Evolutionary conservation across 163 green algal species (phyloP).

Genomic region (Chlamydomonas reinhardtii): DNA sequence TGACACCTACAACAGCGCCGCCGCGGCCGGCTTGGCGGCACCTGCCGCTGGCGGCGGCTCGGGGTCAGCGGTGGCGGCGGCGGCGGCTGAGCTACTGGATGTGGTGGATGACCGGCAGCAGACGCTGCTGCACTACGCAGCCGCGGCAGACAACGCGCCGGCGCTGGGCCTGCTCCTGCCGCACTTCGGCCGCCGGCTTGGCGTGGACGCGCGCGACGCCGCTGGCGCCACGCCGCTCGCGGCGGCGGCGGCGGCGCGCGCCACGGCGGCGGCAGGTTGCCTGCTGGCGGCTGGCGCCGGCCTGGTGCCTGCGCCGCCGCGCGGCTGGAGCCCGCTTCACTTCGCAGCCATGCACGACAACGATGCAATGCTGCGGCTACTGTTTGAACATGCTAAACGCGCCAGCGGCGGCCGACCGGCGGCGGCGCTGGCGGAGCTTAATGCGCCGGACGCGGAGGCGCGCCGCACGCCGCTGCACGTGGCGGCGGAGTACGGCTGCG

Average conservation of each 20-base stretch:
- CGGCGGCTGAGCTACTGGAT: neutral
- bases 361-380: neutral
- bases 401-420: neutral
- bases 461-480: conserved; percentile 23
- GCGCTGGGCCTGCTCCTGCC: conserved; percentile 34
- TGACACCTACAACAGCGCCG: neutral
- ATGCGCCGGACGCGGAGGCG: neutral
- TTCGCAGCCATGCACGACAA: conserved; percentile 17
- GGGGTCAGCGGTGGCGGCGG: too few relatives aligned
- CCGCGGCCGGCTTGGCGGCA: neutral
- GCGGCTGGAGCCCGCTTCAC: conserved; percentile 24
- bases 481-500: conserved; percentile 22
- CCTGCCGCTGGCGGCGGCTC: too few relatives aligned
- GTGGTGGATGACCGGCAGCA: neutral
- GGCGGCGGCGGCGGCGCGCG: neutral
- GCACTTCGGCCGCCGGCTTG: neutral
- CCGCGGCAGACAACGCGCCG: neutral
- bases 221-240: conserved; percentile 15
- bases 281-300: neutral
- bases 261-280: neutral
- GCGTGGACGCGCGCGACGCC: conserved; percentile 5
- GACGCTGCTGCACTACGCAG: conserved; percentile 39
- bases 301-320: neutral
- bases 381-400: neutral
- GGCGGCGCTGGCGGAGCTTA: neutral